Percentiles rank a stretch among this genome's conserved stretches.
Evolutionary conservation across 2,329 filamentous ascomycete genomes (phyloP).

Genomic region (Teratosphaeria nubilosa): DNA sequence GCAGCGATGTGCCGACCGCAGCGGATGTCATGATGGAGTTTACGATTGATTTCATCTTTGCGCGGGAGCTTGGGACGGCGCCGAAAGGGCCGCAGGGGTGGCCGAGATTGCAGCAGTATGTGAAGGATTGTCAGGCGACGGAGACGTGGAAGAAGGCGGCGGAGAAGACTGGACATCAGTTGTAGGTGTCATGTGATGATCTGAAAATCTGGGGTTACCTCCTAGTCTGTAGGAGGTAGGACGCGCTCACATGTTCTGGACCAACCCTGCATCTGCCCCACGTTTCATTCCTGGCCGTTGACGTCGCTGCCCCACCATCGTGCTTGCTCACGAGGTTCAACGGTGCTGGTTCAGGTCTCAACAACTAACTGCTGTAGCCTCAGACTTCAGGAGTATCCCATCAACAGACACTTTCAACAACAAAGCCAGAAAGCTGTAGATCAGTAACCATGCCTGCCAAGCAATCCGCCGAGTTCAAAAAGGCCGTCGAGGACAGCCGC

Average conservation of each 20-base stretch:
- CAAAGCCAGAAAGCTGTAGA: neutral
- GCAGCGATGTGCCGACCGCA: constrained; percentile 20
- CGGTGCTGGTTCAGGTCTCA: neutral
- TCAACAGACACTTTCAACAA: neutral
- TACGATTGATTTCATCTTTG: constrained; percentile 31
- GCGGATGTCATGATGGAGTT: constrained; percentile 41
- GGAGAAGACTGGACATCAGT: constrained; percentile 30
- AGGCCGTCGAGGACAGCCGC: constrained; percentile 56
- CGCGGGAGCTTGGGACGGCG: constrained; percentile 27
- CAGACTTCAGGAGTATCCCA: neutral
- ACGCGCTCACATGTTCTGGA: too few relatives aligned
- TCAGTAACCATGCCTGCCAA: constrained; percentile 7
- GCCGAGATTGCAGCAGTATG: constrained; percentile 26
- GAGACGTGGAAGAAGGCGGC: constrained; percentile 30
- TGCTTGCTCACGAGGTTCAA: neutral
- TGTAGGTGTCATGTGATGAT: constrained; percentile 7
- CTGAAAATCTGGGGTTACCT: too few relatives aligned
- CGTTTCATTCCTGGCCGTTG: neutral
- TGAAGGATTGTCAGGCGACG: constrained; percentile 28
- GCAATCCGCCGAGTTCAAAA: constrained; percentile 64
- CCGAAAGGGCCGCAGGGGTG: constrained; percentile 27
- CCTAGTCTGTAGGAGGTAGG: neutral
- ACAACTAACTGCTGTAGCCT: neutral
- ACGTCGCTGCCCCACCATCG: neutral
- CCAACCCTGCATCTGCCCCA: neutral